A percentile compares a stretch with the other conserved stretches of the same genome.
Evolutionary conservation across 495 filamentous ascomycete genomes (phyloP).

Genomic region (Bacidia rubella): DNA sequence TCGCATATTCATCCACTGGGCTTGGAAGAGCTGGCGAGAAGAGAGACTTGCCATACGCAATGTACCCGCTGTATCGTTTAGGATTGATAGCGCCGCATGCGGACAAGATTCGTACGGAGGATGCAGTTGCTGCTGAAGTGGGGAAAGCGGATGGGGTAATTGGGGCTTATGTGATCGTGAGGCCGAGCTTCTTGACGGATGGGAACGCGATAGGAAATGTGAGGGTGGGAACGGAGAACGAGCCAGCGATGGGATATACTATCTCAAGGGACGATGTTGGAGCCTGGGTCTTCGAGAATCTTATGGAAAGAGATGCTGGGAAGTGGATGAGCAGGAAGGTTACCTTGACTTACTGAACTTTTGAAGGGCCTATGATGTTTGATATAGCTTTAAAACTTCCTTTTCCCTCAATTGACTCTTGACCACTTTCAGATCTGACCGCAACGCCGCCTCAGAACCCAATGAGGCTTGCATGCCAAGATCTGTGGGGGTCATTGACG

Average conservation of each 20-base stretch:
- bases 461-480: no score
- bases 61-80: constrained; percentile 24
- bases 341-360: constrained; percentile 23
- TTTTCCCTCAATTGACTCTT: not conserved
- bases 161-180: constrained; percentile 22
- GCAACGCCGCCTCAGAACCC: no score
- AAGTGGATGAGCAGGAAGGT: constrained; percentile 28
- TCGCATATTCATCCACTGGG: constrained; percentile 23
- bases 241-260: constrained; percentile 28
- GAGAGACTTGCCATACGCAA: constrained; percentile 24
- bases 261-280: constrained; percentile 29
- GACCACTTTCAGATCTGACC: not conserved
- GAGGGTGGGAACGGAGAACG: constrained; percentile 24
- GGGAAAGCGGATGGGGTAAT: constrained; percentile 15
- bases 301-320: constrained; percentile 23
- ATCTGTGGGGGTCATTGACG: no score
- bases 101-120: constrained; percentile 31
- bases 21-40: constrained; percentile 12
- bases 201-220: constrained; percentile 19
- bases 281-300: constrained; percentile 29
- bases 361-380: not conserved
- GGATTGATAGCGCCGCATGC: constrained; percentile 24
- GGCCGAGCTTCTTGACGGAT: constrained; percentile 25
- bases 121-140: constrained; percentile 10
- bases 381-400: not conserved